These are phyloP conservation scores for Dryas drummondii DNA, from an alignment of 306 rosid species.

Conservation along the genomic window DNA sequence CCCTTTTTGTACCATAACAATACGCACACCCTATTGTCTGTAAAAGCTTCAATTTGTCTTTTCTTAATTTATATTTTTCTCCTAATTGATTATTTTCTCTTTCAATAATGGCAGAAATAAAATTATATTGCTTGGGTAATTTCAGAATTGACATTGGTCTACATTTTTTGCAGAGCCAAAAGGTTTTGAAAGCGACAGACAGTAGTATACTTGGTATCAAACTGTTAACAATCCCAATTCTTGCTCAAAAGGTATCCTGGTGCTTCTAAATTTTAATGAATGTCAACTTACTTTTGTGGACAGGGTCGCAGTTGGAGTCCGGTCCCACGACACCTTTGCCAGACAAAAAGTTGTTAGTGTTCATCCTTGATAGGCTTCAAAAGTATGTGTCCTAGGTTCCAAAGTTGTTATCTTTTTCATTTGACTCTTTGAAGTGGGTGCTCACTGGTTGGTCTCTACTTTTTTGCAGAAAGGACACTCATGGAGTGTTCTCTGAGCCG, in stretches of 20 bases:
- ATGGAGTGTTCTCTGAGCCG: slow-evolving; percentile 89
- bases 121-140: slow-evolving; percentile 16
- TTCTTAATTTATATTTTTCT: slow-evolving; percentile 33
- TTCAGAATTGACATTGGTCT: slow-evolving; percentile 45
- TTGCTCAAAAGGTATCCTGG: slow-evolving; percentile 32
- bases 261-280: slow-evolving; percentile 25
- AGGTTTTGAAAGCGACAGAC: slow-evolving; percentile 84
- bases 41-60: slow-evolving; percentile 80
- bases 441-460: slow-evolving; percentile 34
- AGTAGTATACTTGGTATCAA: slow-evolving; percentile 71
- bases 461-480: slow-evolving; percentile 84
- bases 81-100: slow-evolving; percentile 21
- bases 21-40: slow-evolving; percentile 34
- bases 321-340: slow-evolving; percentile 99
- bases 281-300: slow-evolving; percentile 52
- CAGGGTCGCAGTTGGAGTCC: slow-evolving; percentile 81
- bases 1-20: slow-evolving; percentile 26
- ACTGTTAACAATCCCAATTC: slow-evolving; percentile 37
- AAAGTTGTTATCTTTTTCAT: slow-evolving; percentile 23
- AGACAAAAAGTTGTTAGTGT: slow-evolving; percentile 98
- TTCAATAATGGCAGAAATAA: slow-evolving; percentile 19
- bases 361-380: slow-evolving; percentile 98
- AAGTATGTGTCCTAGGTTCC: slow-evolving; percentile 57
- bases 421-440: slow-evolving; percentile 12
- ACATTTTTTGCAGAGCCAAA: slow-evolving; percentile 60